These are phyloP conservation scores for Daldinia decipiens DNA, from an alignment of 495 filamentous ascomycete species.

Conservation along the genomic window DNA sequence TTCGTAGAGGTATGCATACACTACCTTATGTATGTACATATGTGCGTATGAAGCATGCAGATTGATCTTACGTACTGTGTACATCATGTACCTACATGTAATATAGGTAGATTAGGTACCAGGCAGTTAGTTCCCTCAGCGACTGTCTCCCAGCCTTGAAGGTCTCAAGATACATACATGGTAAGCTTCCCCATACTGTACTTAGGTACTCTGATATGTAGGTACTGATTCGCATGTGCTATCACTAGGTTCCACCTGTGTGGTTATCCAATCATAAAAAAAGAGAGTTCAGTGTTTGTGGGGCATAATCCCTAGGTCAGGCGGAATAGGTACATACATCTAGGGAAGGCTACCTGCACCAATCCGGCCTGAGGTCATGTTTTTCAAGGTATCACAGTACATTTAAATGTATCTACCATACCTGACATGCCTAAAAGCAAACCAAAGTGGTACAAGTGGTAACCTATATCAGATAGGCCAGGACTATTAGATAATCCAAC, in stretches of 20 bases:
- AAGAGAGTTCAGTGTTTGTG: not conserved
- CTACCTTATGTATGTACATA: not conserved
- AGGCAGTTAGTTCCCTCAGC: not conserved
- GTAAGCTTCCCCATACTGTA: not conserved
- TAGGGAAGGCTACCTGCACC: slow-evolving; percentile 14
- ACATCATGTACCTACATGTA: not conserved
- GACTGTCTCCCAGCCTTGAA: not conserved
- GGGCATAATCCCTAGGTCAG: slow-evolving; percentile 23
- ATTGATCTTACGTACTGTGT: not conserved
- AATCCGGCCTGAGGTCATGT: slow-evolving; percentile 30
- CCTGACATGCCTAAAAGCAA: not conserved
- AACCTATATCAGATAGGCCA: not conserved
- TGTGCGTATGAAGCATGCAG: not conserved
- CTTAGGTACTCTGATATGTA: slow-evolving; percentile 8
- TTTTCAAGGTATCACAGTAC: slow-evolving; percentile 6
- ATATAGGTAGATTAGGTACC: too few relatives aligned
- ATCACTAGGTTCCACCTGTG: slow-evolving; percentile 20
- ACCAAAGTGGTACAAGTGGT: slow-evolving; percentile 3
- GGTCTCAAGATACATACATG: not conserved
- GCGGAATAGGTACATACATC: too few relatives aligned
- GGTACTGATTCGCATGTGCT: slow-evolving; percentile 41
- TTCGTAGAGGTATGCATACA: not conserved
- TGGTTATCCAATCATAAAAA: slow-evolving; percentile 21
- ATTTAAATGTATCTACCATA: not conserved
- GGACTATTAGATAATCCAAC: slow-evolving; percentile 45